Evolutionary conservation across 179 eudicot species (phyloP), one percentile per base, ranked within the genome.

Genomic region (Patellifolia procumbens): DNA sequence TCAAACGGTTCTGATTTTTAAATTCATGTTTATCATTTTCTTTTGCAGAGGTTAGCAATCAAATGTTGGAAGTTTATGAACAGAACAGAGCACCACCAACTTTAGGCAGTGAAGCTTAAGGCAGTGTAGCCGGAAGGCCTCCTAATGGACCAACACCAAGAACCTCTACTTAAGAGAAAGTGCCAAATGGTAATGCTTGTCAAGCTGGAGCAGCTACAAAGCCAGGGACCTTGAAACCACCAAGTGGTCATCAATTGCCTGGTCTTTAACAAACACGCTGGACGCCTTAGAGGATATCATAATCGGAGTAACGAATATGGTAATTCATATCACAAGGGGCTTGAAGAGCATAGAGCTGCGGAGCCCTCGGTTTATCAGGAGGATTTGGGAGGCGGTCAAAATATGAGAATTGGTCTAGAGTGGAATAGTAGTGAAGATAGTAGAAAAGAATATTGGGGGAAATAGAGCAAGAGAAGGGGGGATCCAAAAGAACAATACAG

Each of bases 11-110:
- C 15, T 29, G 3, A 51, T 19, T 37, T 39, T 67, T n/a, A 26
- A n/a, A 56, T 55, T 45, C 37, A 61, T 31, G 24, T 73, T 55
- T 26, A 4, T 37, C 72, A 20, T 73, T 7, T 2, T 1, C 22
- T 73, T 68, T 77, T 84, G 89, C 90, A 92, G 99, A 91, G 85
- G 93, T 95, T 71, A 90, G 97, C 87, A 95, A 95, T 85, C 99
- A 95, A 86, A 91, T 95, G 97, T 78, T 95, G 79, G 99, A 95
- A 76, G 81, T 95, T 19, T 95, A 95, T 83, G 99, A 95, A 74
- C 97, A 94, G 75, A 91, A 89, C 74, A 85, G 86, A 87, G 86
- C 81, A 68, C 89, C 89, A 13, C 87, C 82, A 52, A 83, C 87
- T 76, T 97, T 87, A 85, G 86, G 88, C 65, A 88, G 91, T 81